Evolutionary conservation across 495 filamentous ascomycete species (phyloP).

Genomic region (Xylaria sp.): DNA sequence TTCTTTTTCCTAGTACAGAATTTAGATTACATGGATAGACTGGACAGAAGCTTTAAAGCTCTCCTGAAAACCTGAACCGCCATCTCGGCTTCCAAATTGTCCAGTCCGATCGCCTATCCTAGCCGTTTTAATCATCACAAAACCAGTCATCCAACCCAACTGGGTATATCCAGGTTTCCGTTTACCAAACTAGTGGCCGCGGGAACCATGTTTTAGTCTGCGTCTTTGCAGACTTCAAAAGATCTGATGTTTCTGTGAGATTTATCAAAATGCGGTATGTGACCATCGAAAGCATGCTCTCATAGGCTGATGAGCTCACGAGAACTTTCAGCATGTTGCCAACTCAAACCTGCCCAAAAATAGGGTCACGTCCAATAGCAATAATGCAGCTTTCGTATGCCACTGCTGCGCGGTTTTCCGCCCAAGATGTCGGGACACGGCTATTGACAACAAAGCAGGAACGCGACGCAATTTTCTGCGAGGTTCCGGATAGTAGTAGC

Average conservation of each 20-base stretch:
- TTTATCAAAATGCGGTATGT: not conserved
- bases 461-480: not conserved
- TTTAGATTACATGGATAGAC: conserved; percentile 10
- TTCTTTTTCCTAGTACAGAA: not conserved
- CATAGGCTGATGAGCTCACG: not conserved
- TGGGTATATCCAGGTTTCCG: conserved; percentile 1
- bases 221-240: not conserved
- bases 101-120: conserved; percentile 9
- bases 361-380: not conserved
- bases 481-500: not conserved
- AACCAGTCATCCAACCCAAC: conserved; percentile 4
- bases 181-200: not conserved
- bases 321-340: not conserved
- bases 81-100: not conserved
- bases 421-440: not conserved
- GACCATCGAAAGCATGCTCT: not conserved
- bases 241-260: not conserved
- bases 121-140: not conserved
- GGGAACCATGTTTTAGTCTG: not conserved
- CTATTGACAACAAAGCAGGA: not conserved
- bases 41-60: not conserved
- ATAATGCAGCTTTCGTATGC: not conserved
- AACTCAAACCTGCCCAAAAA: not conserved
- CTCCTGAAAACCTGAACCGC: not conserved
- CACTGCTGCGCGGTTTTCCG: not conserved